Conservation (phyloP, 2,329 filamentous ascomycete genomes). For the Alternaria sp. region DNA sequence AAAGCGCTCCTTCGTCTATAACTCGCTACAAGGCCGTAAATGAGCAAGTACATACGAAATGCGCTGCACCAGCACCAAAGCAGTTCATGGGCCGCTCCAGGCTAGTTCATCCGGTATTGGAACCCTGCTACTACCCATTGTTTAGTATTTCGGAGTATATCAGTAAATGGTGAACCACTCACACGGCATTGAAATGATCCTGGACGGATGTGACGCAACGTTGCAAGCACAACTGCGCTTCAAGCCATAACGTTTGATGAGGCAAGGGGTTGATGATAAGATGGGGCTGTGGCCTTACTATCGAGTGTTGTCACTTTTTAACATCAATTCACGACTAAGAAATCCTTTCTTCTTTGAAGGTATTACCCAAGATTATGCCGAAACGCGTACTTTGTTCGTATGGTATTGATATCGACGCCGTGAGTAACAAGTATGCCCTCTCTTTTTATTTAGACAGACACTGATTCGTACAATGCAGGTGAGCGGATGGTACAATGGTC, state of each 20-base stretch:
- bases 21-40: not conserved
- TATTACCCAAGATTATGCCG: slow-evolving; percentile 26
- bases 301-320: not conserved
- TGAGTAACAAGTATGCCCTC: slow-evolving; percentile 15
- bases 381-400: slow-evolving; percentile 53
- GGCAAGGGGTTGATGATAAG: not conserved
- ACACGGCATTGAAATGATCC: not conserved
- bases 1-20: slow-evolving; percentile 11
- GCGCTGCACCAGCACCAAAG: not conserved
- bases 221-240: not conserved
- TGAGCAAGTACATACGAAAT: not conserved
- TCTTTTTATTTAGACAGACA: not conserved
- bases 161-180: not conserved
- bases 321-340: not conserved
- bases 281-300: not conserved
- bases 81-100: slow-evolving; percentile 2
- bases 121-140: not conserved
- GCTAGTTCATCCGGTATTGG: not conserved
- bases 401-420: slow-evolving; percentile 55
- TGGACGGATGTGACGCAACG: not conserved
- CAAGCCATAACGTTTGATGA: not conserved
- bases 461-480: not conserved
- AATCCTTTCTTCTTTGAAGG: not conserved
- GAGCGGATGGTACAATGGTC: slow-evolving; percentile 38
- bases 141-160: slow-evolving; percentile 1